phyloP scores from a whole-genome alignment of 2,329 filamentous ascomycete species.

The Ascochyta clinopodiicola region DNA sequence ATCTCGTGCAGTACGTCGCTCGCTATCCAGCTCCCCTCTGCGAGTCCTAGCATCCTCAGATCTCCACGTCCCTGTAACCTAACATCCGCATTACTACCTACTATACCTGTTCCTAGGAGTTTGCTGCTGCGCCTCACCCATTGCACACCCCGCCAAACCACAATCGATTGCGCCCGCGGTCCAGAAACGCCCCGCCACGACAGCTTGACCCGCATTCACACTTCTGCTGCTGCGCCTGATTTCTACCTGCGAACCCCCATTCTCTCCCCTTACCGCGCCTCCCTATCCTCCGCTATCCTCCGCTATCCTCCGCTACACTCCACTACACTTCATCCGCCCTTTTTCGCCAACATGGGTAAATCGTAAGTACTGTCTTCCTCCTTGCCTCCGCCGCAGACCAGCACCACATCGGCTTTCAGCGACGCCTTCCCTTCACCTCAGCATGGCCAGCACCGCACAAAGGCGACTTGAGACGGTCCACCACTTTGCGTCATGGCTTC shows the following conservation, averaged over 20 bases:
- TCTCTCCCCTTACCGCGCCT: slow-evolving; percentile 7
- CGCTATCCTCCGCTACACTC: slow-evolving; percentile 1
- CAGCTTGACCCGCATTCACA: slow-evolving; percentile 16
- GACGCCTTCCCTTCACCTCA: slow-evolving; percentile 28
- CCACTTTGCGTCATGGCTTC: slow-evolving; percentile 18
- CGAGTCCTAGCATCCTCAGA: slow-evolving; percentile 7
- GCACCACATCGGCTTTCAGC: slow-evolving; percentile 21
- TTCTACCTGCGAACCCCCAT: slow-evolving; percentile 23
- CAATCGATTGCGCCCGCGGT: slow-evolving; percentile 24
- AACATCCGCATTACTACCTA: slow-evolving; percentile 3
- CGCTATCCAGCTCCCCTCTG: slow-evolving; percentile 1
- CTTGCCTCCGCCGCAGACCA: slow-evolving; percentile 19
- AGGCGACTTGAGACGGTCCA: slow-evolving; percentile 1
- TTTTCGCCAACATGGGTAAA: slow-evolving; percentile 47
- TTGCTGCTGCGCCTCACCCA: slow-evolving; percentile 21
- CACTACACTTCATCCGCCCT: neutral
- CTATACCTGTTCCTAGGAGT: slow-evolving; percentile 6
- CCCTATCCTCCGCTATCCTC: neutral
- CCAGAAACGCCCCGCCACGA: slow-evolving; percentile 26
- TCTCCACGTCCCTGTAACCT: slow-evolving; percentile 6
- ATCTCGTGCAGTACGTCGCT: slow-evolving; percentile 7
- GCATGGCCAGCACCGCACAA: slow-evolving; percentile 9
- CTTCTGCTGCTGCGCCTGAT: slow-evolving; percentile 25
- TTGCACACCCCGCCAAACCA: slow-evolving; percentile 20
- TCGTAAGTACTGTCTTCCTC: slow-evolving; percentile 46